Evolutionary conservation across 2,329 filamentous ascomycete species (phyloP).

Genomic region (Huntiella decipiens): DNA sequence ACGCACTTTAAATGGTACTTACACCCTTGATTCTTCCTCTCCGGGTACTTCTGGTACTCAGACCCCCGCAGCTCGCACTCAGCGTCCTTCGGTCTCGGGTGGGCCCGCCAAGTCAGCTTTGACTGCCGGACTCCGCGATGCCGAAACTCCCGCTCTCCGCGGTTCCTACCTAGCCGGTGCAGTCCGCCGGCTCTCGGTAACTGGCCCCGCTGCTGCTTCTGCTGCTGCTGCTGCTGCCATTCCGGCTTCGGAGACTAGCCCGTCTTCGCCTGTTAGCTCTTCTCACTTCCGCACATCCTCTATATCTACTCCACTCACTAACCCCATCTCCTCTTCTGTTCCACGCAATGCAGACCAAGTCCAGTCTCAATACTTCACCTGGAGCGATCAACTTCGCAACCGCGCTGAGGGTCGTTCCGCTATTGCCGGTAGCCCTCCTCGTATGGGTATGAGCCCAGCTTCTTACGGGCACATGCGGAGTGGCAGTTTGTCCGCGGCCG

Average conservation of each 20-base stretch:
- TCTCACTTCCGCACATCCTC: background rate
- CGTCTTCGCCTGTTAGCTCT: background rate
- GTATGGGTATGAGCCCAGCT: slow-evolving; percentile 3
- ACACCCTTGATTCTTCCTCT: background rate
- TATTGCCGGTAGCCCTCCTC: slow-evolving; percentile 8
- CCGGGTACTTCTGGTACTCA: background rate
- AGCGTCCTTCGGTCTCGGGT: background rate
- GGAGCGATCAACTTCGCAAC: slow-evolving; percentile 85
- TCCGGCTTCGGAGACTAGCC: background rate
- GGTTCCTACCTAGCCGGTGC: slow-evolving; percentile 7
- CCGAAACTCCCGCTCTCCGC: background rate
- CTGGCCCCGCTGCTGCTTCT: slow-evolving; percentile 5
- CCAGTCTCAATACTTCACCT: slow-evolving; percentile 84
- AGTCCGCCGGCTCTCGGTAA: slow-evolving; percentile 8
- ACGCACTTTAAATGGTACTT: slow-evolving; percentile 9
- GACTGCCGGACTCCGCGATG: slow-evolving; percentile 1
- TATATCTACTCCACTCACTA: slow-evolving; percentile 4
- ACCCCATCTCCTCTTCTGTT: slow-evolving; percentile 4
- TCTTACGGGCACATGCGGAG: background rate
- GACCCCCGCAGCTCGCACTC: background rate
- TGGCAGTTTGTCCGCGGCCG: no score
- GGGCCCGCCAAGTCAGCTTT: slow-evolving; percentile 6
- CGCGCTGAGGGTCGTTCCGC: slow-evolving; percentile 38
- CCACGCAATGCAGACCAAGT: slow-evolving; percentile 17
- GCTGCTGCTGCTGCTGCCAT: slow-evolving; percentile 1